Base-by-base conservation (phyloP, 305 asterid species). In the Nicotiana rustica region DNA sequence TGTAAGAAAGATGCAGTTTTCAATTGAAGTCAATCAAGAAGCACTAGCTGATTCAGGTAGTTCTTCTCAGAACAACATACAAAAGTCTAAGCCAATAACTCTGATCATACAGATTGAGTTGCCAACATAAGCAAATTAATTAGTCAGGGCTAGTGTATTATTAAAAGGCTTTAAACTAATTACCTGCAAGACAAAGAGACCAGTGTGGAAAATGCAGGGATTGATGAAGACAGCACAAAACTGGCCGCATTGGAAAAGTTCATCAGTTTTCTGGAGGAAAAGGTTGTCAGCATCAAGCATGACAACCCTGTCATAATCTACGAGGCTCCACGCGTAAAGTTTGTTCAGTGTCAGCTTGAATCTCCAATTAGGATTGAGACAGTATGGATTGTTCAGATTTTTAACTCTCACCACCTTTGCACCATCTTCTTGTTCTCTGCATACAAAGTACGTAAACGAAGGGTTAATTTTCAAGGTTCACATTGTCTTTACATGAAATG, bases 221-320 rank as follows among this genome's bases (percentile, higher is more conserved):
- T 95, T 95, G 78, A 95, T 95, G 91, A 93, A 95, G 75, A 92
- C 97, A 0, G 98, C 99, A 81, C 99, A 95, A 49, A 95, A 95
- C 84, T 91, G 92, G 25, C 99, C 99, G 13, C 99, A 95, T 19
- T 90, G 97, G 89, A 95, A 95, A 77, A 95, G 91, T 62, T 95
- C 97, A 70, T 95, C 99, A 1, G 96, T 85, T 38, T 88, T 94
- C 5, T 21, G 89, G 62, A 93, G 96, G 90, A 95, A 94, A 84
- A 95, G 97, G 85, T 95, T 95, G 85, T 95, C 99, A 0, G 98
- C 93, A 25, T 95, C 99, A n/a, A 95, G 97, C 99, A 95, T 95
- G 75, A 95, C 92, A 14, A 95, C 97, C 57, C 97, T 88, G 2
- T 94, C 97, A 10, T 96, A 96, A 38, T 91, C 81, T 44, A 94